Base-by-base conservation (phyloP, 2,329 filamentous ascomycete genomes). In the Curvularia hawaiiensis region DNA sequence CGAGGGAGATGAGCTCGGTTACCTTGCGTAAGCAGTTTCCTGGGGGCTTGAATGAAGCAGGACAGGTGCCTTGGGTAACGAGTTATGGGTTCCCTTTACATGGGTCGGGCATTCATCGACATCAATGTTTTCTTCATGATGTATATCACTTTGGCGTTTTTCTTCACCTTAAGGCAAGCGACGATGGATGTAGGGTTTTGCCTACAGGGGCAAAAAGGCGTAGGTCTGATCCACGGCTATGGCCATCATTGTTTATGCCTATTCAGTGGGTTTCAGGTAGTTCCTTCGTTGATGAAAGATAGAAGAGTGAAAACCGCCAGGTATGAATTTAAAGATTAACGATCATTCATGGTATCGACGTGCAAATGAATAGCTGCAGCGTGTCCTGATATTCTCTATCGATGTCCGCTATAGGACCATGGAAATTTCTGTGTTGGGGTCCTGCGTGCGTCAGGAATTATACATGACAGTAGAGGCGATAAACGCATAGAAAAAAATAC, bases 1-100 rank as follows among this genome's bases (percentile, higher is more conserved):
- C 57, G 95, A 98, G 47, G 92, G 91, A 53, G 95, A 98, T 72
- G 92, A 97, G 74, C 85, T 99, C 59, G 92, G 94, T 56, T 98
- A 98, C 77, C 87, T 98, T 64, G 94, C 94, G 69, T 97, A 85
- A 52, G 14, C 31, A 26, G 24, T 12, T 35, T 40, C 38, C 9
- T 31, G 31, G 8, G 9, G n/a, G 35, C n/a, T 20, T 14, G 24
- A 11, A n/a, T n/a, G 41, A 28, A 44, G 41, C 16, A 44, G 26
- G 41, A 28, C 22, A 28, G 31, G 22, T 18, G 14, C 35, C 18
- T 45, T 57, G 45, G 44, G 50, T 57, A 53, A 57, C 44, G 54
- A 57, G 31, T 54, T 54, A 57, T 43, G 50, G 39, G 54, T 39
- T 54, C 31, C 38, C 43, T 57, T 50, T 51, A 43, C 50, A 53